Evolutionary conservation across 148 eudicot genomes (phyloP).

Genomic region (Diospyros lotus): DNA sequence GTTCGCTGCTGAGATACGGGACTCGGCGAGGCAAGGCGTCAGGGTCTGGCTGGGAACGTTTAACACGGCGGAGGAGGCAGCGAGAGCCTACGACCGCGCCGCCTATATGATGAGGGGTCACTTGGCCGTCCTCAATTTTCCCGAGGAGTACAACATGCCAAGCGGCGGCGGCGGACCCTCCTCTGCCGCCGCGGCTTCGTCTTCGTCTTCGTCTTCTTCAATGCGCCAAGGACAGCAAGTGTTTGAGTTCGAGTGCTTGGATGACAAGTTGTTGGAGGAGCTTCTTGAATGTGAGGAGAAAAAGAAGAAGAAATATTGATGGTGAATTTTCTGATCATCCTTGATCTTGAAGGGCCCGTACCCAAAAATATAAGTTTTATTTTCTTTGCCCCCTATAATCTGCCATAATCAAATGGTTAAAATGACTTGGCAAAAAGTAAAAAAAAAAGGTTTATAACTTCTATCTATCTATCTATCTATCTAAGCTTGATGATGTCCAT

Average conservation of each 20-base stretch:
- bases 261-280: slow-evolving; percentile 69
- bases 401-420: too few relatives aligned
- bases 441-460: too few relatives aligned
- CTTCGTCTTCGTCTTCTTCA: slow-evolving; percentile 16
- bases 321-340: slow-evolving; percentile 13
- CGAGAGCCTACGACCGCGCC: slow-evolving; percentile 78
- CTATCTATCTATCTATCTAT: too few relatives aligned
- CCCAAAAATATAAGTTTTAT: too few relatives aligned
- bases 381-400: too few relatives aligned
- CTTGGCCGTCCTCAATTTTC: slow-evolving; percentile 70
- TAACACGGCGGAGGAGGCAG: slow-evolving; percentile 74
- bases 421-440: too few relatives aligned
- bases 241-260: slow-evolving; percentile 65
- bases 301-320: slow-evolving; percentile 10
- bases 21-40: slow-evolving; percentile 62
- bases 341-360: too few relatives aligned
- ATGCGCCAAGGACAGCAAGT: slow-evolving; percentile 28
- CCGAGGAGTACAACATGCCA: slow-evolving; percentile 55
- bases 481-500: too few relatives aligned
- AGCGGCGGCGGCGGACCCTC: slow-evolving; percentile 23
- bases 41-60: slow-evolving; percentile 84
- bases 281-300: slow-evolving; percentile 46
- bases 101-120: slow-evolving; percentile 79
- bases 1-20: slow-evolving; percentile 77
- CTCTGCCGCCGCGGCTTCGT: slow-evolving; percentile 10